These are phyloP conservation scores for Populus hybrid DNA, from an alignment of 441 rosid species.

Conservation along the genomic window DNA sequence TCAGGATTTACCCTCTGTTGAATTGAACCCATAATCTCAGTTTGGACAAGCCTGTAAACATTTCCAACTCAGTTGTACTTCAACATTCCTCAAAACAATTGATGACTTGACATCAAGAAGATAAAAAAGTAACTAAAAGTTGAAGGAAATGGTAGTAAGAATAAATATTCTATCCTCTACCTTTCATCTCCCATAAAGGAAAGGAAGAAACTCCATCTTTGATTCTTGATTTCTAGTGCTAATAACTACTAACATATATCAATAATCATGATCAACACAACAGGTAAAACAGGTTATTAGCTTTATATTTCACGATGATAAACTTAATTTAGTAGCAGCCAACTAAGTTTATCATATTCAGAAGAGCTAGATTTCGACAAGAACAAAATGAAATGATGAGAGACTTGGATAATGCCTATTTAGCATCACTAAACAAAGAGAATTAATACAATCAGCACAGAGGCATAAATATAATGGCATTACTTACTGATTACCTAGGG, in stretches of 20 bases:
- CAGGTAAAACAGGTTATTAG: neutral
- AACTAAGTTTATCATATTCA: neutral
- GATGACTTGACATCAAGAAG: neutral
- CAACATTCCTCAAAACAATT: neutral
- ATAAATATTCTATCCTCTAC: neutral
- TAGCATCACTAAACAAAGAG: neutral
- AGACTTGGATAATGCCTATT: neutral
- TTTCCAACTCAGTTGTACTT: neutral
- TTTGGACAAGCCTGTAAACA: neutral
- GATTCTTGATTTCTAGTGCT: neutral
- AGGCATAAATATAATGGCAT: neutral
- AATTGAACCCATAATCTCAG: neutral
- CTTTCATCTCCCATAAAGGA: neutral
- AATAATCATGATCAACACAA: neutral
- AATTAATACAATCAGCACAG: neutral
- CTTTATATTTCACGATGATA: neutral
- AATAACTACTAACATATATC: neutral
- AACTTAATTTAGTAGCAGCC: neutral
- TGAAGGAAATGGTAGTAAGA: neutral
- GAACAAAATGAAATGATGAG: neutral
- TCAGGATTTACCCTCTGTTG: neutral
- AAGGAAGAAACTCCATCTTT: neutral
- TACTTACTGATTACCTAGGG: constrained; percentile 43
- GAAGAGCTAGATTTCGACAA: neutral
- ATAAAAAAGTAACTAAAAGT: neutral